These are phyloP conservation scores for Plasmodium adleri DNA, from an alignment of 169 alveolate genomes.

Conservation along the genomic window DNA sequence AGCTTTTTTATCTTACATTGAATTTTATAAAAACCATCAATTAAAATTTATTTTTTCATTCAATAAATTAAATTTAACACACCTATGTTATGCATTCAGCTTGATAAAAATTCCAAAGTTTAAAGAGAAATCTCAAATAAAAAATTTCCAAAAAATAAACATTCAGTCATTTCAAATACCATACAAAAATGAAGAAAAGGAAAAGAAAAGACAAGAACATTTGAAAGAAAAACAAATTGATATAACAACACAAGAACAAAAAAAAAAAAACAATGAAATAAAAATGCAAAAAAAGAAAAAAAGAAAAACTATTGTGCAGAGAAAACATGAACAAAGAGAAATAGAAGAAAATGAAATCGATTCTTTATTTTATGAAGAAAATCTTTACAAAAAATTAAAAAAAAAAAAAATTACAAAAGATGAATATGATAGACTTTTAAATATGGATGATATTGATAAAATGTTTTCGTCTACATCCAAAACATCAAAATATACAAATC, in stretches of 20 bases:
- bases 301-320: slow-evolving; percentile 66
- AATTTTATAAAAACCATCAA: slow-evolving; percentile 64
- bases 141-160: slow-evolving; percentile 35
- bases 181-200: slow-evolving; percentile 34
- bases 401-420: slow-evolving; percentile 67
- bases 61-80: slow-evolving; percentile 39
- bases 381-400: slow-evolving; percentile 53
- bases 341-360: slow-evolving; percentile 70
- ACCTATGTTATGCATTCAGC: slow-evolving; percentile 46
- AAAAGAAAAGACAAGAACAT: slow-evolving; percentile 32
- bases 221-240: slow-evolving; percentile 13
- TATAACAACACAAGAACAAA: not conserved
- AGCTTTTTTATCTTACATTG: slow-evolving; percentile 56
- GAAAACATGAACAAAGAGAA: slow-evolving; percentile 66
- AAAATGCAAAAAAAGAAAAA: slow-evolving; percentile 32
- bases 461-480: slow-evolving; percentile 17
- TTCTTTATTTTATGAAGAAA: slow-evolving; percentile 57
- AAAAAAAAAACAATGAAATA: slow-evolving; percentile 2
- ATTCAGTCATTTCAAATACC: slow-evolving; percentile 45
- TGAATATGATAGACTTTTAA: slow-evolving; percentile 39
- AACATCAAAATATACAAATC: slow-evolving; percentile 4
- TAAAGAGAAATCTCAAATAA: slow-evolving; percentile 34
- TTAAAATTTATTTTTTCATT: slow-evolving; percentile 54
- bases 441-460: slow-evolving; percentile 43
- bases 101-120: slow-evolving; percentile 48